phyloP scores from a whole-genome alignment of 768 basidiomycete species.

The Filobasidium wieringae region DNA sequence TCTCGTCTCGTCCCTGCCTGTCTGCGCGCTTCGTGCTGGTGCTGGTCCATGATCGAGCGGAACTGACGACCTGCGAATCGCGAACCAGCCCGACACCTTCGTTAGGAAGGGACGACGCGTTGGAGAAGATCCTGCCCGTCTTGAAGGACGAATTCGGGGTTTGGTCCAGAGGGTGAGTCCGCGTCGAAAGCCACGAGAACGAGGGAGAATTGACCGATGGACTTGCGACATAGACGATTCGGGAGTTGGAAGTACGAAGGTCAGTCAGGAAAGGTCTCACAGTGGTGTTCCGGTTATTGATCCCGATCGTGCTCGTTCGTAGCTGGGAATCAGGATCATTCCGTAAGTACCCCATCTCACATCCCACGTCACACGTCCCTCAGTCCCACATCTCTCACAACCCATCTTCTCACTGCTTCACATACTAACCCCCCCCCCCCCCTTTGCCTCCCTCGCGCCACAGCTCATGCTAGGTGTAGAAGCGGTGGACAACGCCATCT shows the following conservation, averaged over 20 bases:
- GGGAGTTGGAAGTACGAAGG: conserved; percentile 26
- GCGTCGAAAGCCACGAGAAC: background rate
- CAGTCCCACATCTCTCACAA: background rate
- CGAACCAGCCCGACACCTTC: conserved; percentile 39
- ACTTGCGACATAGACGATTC: conserved; percentile 12
- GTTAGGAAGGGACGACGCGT: conserved; percentile 36
- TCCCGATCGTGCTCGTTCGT: conserved; percentile 8
- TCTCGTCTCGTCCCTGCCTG: background rate
- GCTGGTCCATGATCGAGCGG: too few relatives aligned
- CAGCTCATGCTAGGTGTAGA: conserved; percentile 40
- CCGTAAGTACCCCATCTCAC: conserved; percentile 13
- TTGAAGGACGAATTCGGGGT: conserved; percentile 36
- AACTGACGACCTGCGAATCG: too few relatives aligned
- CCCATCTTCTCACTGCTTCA: background rate
- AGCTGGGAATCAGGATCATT: conserved; percentile 31
- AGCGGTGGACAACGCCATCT: conserved; percentile 35
- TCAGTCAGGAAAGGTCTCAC: background rate
- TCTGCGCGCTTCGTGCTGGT: background rate
- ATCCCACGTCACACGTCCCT: background rate
- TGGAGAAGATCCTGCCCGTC: conserved; percentile 35
- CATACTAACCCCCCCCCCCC: background rate
- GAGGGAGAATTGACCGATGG: background rate
- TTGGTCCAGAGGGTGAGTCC: conserved; percentile 37
- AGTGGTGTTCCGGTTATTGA: background rate
- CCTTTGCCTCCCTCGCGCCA: background rate